phyloP scores from a whole-genome alignment of 2,329 filamentous ascomycete genomes.

The Fusarium sp. region DNA sequence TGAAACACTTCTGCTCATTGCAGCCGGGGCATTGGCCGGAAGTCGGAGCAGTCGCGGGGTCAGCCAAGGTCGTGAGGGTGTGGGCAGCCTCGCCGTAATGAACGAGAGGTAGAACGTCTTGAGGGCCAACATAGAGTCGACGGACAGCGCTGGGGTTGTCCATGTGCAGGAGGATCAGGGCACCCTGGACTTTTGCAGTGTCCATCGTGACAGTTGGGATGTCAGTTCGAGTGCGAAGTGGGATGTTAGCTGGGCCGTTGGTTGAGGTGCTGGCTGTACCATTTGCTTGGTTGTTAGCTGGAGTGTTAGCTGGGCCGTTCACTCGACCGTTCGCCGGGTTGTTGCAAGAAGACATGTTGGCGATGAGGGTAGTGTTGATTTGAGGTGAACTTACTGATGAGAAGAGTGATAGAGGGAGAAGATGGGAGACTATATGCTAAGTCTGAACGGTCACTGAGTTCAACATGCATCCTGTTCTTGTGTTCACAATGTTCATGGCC shows the following conservation, averaged over 20 bases:
- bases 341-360: not conserved
- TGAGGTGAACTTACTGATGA: not conserved
- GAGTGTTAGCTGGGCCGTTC: not conserved
- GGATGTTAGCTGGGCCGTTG: not conserved
- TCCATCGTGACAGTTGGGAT: not conserved
- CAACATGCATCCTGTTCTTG: not conserved
- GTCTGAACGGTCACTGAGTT: not conserved
- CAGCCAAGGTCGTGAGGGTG: not conserved
- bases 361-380: too few relatives aligned
- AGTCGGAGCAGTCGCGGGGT: not conserved
- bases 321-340: not conserved
- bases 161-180: not conserved
- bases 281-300: not conserved
- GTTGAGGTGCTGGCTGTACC: too few relatives aligned
- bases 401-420: not conserved
- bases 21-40: not conserved
- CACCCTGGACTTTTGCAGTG: not conserved
- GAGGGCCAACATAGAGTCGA: not conserved
- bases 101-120: not conserved
- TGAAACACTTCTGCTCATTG: not conserved
- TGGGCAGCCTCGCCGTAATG: not conserved
- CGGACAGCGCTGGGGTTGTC: not conserved
- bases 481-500: not conserved
- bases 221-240: not conserved
- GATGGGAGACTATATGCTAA: not conserved